Conservation (phyloP, 306 rosid species). For the Ochetophila trinervis region DNA sequence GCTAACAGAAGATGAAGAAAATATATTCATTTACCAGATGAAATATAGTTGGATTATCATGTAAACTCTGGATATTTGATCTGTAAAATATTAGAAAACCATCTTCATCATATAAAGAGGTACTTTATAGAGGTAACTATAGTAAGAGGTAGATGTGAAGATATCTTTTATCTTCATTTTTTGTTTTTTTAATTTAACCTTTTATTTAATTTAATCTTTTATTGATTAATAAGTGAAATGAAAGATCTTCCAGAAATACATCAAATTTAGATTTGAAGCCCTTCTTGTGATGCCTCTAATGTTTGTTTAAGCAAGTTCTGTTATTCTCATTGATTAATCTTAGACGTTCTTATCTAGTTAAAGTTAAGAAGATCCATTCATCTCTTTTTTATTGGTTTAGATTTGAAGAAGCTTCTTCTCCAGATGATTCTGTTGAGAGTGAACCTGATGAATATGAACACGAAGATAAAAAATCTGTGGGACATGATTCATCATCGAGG, state of each 20-base stretch:
- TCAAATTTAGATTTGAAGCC: neutral
- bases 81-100: neutral
- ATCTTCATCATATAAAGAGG: neutral
- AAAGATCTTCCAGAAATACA: slow-evolving; percentile 3
- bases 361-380: neutral
- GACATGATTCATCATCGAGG: slow-evolving; percentile 25
- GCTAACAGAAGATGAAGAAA: neutral
- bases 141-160: neutral
- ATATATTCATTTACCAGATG: neutral
- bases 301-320: neutral
- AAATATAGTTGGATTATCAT: neutral
- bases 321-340: slow-evolving; percentile 7
- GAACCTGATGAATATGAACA: slow-evolving; percentile 28
- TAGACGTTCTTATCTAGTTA: slow-evolving; percentile 14
- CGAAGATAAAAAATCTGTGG: slow-evolving; percentile 27
- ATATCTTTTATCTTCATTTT: neutral
- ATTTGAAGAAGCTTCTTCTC: slow-evolving; percentile 43
- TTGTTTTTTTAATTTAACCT: no score
- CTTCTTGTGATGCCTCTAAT: neutral
- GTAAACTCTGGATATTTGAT: neutral
- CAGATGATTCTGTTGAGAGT: slow-evolving; percentile 36
- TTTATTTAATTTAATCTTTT: neutral
- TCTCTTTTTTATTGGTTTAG: slow-evolving; percentile 27
- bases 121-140: neutral
- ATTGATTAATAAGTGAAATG: neutral